These are phyloP conservation scores for Alternaria atra DNA, from an alignment of 2,329 filamentous ascomycete genomes.

Conservation along the genomic window DNA sequence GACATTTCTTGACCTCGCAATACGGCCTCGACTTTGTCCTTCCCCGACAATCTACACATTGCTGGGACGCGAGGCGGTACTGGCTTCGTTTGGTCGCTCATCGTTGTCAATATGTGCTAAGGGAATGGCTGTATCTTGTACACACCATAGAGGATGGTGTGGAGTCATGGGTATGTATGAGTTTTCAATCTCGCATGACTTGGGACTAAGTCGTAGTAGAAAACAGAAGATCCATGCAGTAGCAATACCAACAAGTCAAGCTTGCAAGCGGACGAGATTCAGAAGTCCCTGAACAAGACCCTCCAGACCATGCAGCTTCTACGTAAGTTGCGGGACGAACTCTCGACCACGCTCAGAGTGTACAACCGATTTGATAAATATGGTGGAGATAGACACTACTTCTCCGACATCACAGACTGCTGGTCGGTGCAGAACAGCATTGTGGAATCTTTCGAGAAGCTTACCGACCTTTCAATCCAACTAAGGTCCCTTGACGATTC, in stretches of 20 bases:
- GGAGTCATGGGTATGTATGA: constrained; percentile 7
- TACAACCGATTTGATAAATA: constrained; percentile 9
- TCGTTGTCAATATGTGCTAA: constrained; percentile 1
- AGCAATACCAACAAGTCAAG: background rate
- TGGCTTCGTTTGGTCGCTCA: constrained; percentile 12
- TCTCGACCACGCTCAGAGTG: constrained; percentile 9
- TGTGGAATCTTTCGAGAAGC: constrained; percentile 14
- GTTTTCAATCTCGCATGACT: background rate
- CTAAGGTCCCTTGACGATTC: constrained; percentile 13
- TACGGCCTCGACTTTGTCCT: constrained; percentile 3
- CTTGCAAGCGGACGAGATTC: no score
- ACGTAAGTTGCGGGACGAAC: constrained; percentile 1
- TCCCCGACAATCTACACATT: background rate
- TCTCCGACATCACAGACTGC: constrained; percentile 11
- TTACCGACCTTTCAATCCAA: constrained; percentile 11
- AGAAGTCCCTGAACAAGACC: constrained; percentile 11
- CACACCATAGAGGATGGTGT: constrained; percentile 12
- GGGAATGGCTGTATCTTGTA: constrained; percentile 15
- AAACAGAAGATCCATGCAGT: background rate
- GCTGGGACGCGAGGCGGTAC: constrained; percentile 20
- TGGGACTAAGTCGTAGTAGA: background rate
- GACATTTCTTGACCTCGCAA: background rate
- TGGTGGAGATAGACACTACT: constrained; percentile 22
- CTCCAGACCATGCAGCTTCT: constrained; percentile 14
- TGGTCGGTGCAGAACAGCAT: constrained; percentile 4